Evolutionary conservation across 1,139 yeast genomes (phyloP).

Genomic region (Pneumocystis carinii): DNA sequence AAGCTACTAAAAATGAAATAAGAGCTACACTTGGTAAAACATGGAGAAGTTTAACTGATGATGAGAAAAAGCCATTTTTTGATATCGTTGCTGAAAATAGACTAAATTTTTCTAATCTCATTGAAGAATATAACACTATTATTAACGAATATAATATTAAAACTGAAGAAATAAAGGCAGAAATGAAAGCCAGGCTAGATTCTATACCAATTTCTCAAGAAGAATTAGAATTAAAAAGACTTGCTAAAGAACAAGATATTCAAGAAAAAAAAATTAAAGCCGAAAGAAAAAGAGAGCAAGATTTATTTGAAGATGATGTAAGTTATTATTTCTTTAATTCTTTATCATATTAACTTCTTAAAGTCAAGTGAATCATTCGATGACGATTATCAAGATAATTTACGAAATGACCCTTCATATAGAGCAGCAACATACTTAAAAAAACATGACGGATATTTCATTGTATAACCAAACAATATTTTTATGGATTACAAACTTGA

Average conservation of each 20-base stretch:
- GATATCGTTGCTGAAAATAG: slow-evolving; percentile 3
- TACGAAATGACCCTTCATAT: not conserved
- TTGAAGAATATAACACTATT: slow-evolving; percentile 24
- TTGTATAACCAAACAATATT: not conserved
- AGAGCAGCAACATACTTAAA: slow-evolving; percentile 1
- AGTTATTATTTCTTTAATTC: not conserved
- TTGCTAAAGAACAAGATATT: slow-evolving; percentile 7
- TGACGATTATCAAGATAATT: not conserved
- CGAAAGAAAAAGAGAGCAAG: not conserved
- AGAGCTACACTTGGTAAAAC: slow-evolving; percentile 30
- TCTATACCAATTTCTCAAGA: slow-evolving; percentile 22
- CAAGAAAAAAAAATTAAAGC: slow-evolving; percentile 2
- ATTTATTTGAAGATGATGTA: slow-evolving; percentile 5
- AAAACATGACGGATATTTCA: not conserved
- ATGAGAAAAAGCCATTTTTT: slow-evolving; percentile 25
- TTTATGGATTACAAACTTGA: not conserved
- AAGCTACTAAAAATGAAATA: slow-evolving; percentile 29
- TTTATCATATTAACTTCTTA: not conserved
- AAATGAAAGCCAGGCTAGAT: slow-evolving; percentile 27
- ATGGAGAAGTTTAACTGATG: slow-evolving; percentile 30
- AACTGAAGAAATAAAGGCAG: slow-evolving; percentile 27
- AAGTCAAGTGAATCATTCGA: not conserved
- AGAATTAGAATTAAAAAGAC: slow-evolving; percentile 16
- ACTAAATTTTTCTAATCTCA: slow-evolving; percentile 21
- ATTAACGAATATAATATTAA: slow-evolving; percentile 26